phyloP scores from a whole-genome alignment of 1,139 yeast genomes.

The Kluyveromyces sp. region DNA sequence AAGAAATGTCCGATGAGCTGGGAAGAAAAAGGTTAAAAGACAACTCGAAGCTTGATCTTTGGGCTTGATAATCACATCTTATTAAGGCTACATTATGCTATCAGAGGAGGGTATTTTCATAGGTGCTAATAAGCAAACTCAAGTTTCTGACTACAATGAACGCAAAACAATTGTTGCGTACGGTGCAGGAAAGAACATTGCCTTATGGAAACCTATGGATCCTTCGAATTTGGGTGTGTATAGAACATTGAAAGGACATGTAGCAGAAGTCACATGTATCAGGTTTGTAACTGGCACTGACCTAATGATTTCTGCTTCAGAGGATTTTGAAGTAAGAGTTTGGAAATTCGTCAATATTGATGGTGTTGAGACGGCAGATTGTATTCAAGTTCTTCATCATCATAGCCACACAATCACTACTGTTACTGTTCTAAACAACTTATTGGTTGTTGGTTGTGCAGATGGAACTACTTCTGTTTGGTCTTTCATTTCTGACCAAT shows the following conservation, averaged over 20 bases:
- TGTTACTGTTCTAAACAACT: slow-evolving; percentile 28
- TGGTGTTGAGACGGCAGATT: slow-evolving; percentile 14
- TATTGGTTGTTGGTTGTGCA: slow-evolving; percentile 58
- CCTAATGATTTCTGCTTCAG: slow-evolving; percentile 52
- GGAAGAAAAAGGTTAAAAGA: too few relatives aligned
- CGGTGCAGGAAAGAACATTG: slow-evolving; percentile 70
- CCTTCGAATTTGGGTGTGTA: slow-evolving; percentile 39
- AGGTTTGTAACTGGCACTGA: slow-evolving; percentile 44
- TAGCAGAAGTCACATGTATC: slow-evolving; percentile 51
- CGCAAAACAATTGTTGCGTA: slow-evolving; percentile 47
- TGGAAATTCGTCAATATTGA: slow-evolving; percentile 40
- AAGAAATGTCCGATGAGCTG: too few relatives aligned
- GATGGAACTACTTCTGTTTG: slow-evolving; percentile 53
- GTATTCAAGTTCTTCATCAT: slow-evolving; percentile 34
- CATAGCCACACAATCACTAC: slow-evolving; percentile 47
- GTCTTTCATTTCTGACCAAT: slow-evolving; percentile 28
- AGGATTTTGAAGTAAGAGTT: slow-evolving; percentile 52
- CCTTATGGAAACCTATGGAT: slow-evolving; percentile 61
- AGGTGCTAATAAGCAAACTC: slow-evolving; percentile 75
- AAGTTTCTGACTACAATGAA: slow-evolving; percentile 51
- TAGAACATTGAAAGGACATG: slow-evolving; percentile 51
- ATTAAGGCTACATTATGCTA: slow-evolving; percentile 2
- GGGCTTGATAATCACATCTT: background rate
- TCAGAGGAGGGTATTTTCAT: slow-evolving; percentile 51
- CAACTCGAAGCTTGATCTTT: background rate